Evolutionary conservation across 108 stramenopile species (phyloP).

Genomic region (Nitzschia inconspicua): DNA sequence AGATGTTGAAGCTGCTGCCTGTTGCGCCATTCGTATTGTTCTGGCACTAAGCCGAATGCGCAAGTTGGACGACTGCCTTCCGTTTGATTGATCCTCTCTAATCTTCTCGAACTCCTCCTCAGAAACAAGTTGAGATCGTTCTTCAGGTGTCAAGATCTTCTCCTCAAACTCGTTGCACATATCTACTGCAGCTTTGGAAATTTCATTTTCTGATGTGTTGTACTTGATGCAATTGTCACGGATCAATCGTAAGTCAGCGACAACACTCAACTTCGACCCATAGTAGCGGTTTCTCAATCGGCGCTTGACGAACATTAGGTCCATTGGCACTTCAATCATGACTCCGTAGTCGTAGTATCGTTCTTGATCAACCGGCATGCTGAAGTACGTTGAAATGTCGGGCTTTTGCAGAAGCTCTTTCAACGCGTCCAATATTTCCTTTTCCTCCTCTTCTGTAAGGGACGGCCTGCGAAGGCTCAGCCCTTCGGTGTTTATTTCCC

Average conservation of each 20-base stretch:
- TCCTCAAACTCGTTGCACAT: constrained; percentile 60
- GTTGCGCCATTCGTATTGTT: constrained; percentile 13
- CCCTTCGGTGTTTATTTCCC: constrained; percentile 45
- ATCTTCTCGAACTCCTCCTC: constrained; percentile 16
- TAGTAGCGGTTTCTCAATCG: constrained; percentile 64
- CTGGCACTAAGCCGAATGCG: constrained; percentile 11
- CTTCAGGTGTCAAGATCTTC: constrained; percentile 16
- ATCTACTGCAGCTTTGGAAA: constrained; percentile 40
- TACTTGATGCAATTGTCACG: constrained; percentile 86
- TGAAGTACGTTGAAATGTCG: constrained; percentile 40
- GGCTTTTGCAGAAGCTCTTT: constrained; percentile 34
- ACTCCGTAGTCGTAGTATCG: constrained; percentile 63
- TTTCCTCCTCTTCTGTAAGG: constrained; percentile 44
- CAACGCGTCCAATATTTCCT: constrained; percentile 34
- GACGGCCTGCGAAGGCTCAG: constrained; percentile 34
- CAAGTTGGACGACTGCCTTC: constrained; percentile 12
- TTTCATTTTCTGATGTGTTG: constrained; percentile 57
- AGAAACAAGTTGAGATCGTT: constrained; percentile 15
- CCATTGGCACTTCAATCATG: constrained; percentile 80
- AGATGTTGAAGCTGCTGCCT: constrained; percentile 7
- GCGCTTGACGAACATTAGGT: constrained; percentile 43
- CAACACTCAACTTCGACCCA: constrained; percentile 57
- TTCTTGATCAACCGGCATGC: constrained; percentile 46
- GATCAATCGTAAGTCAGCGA: constrained; percentile 67
- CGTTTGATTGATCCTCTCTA: constrained; percentile 4